Conservation (phyloP, 768 basidiomycete species). For the Pilatotrama ljubarskyi region DNA sequence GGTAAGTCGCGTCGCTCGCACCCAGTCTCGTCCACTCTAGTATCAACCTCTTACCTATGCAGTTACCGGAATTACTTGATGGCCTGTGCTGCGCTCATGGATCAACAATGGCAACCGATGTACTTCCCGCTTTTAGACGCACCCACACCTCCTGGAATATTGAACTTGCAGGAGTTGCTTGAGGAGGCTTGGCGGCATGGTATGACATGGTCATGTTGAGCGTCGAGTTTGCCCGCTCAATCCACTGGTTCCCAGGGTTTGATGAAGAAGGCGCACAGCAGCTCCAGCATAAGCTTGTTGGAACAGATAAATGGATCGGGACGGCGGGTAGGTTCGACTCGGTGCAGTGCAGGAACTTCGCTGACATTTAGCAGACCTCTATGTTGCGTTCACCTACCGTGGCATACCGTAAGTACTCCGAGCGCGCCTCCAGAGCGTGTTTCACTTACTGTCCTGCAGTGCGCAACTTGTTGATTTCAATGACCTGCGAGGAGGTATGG, state of each 20-base stretch:
- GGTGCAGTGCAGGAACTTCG: not conserved
- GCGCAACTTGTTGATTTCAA: conserved; percentile 64
- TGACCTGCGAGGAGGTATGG: conserved; percentile 49
- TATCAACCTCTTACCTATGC: not conserved
- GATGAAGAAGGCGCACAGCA: conserved; percentile 69
- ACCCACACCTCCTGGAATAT: conserved; percentile 64
- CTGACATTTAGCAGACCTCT: conserved; percentile 54
- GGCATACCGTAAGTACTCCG: conserved; percentile 72
- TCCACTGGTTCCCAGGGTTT: conserved; percentile 49
- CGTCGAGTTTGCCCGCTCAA: not conserved
- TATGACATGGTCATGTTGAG: conserved; percentile 23
- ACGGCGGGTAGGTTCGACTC: conserved; percentile 57
- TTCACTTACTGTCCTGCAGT: conserved; percentile 36
- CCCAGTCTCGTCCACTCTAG: not conserved
- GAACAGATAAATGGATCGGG: conserved; percentile 77
- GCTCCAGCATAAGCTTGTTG: conserved; percentile 51
- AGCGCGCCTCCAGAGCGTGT: not conserved
- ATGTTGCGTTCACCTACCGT: conserved; percentile 73
- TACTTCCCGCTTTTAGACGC: conserved; percentile 63
- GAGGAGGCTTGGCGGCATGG: conserved; percentile 80
- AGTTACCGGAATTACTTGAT: conserved; percentile 87
- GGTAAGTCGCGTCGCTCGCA: conserved; percentile 19
- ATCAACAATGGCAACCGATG: conserved; percentile 57
- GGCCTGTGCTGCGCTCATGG: conserved; percentile 71
- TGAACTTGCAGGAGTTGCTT: conserved; percentile 76